Base-by-base conservation (phyloP, 805 yeast species). In the Candida yuanshanica region DNA sequence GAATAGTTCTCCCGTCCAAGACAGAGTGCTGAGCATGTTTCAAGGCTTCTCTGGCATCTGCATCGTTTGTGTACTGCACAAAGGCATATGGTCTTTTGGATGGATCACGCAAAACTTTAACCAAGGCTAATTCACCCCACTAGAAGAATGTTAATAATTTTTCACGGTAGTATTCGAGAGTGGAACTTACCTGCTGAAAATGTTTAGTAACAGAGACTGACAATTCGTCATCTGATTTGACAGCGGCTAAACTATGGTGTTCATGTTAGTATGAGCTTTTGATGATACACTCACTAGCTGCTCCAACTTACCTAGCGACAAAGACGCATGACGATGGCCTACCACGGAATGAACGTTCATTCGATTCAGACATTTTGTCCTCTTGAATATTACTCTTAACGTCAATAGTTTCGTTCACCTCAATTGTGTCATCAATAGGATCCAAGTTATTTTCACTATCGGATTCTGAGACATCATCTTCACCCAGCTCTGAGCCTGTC, bases 21-120 rank as follows among this genome's bases (percentile, higher is more conserved):
- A 68, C 59, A 6, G 87, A 70, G 42, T 81, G 79, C 52, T 85
- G 91, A 10, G 88, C 95, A 45, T 70, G 69, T 16, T 58, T 62
- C 39, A 88, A 72, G 1, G 96, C 96, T 5, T 48, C 56, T 46
- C 71, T 69, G 5, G 95, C 89, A 49, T 83, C 91, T 8, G 63
- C 67, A 48, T 83, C 93, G 42, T 67, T 76, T 8, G 77, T 68
- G 58, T 84, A 89, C 64, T 89, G 96, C 35, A 89, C 95, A 70
- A 89, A 89, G 0, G 96, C 96, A 63, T 89, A 89, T 2, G 97
- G 97, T 36, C 95, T 70, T 55, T 83, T 83, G 18, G 79, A 70
- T 13, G 83, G 78, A 64, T 89, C 96, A 40, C 95, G 69, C 44
- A 89, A 69, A 3, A 89, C 95, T 56, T 89, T 89, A 13, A 87